These are phyloP conservation scores for Colletotrichum sp. DNA, from an alignment of 2,329 filamentous ascomycete genomes.

Conservation along the genomic window DNA sequence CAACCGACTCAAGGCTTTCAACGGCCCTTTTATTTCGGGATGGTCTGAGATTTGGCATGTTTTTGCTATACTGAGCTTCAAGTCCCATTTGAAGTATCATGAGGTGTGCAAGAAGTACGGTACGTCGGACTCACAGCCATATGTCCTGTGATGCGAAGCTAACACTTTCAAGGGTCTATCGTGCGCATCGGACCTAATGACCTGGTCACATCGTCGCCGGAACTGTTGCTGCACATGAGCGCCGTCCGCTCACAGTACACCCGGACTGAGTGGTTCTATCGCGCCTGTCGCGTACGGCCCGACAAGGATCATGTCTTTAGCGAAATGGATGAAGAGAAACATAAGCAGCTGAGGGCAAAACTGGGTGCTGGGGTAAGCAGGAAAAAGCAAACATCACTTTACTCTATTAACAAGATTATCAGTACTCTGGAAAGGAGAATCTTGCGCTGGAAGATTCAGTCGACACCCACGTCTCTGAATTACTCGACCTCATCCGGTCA, in stretches of 20 bases:
- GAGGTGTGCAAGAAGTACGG: conserved; percentile 12
- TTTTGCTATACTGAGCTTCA: conserved; percentile 8
- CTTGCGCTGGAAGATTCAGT: conserved; percentile 44
- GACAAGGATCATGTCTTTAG: conserved; percentile 40
- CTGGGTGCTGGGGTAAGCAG: conserved; percentile 40
- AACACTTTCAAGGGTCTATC: conserved; percentile 30
- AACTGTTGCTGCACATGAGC: conserved; percentile 35
- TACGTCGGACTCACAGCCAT: background rate
- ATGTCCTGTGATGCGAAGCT: background rate
- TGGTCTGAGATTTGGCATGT: conserved; percentile 9
- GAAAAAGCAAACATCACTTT: background rate
- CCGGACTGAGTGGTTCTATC: conserved; percentile 37
- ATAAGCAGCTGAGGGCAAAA: conserved; percentile 42
- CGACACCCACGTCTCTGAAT: conserved; percentile 46
- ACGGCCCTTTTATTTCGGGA: background rate
- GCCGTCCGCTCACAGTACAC: conserved; percentile 38
- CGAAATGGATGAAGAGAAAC: conserved; percentile 36
- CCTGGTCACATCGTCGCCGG: conserved; percentile 42
- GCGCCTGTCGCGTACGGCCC: conserved; percentile 38
- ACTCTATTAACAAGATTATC: background rate
- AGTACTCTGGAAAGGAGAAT: conserved; percentile 55
- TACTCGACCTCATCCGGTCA: conserved; percentile 47
- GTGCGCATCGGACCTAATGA: conserved; percentile 47
- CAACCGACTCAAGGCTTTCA: conserved; percentile 8
- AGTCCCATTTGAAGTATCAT: conserved; percentile 15